A percentile compares a stretch with the other conserved stretches of the same genome.
phyloP scores from a whole-genome alignment of 2,329 filamentous ascomycete species.

The Coniochaeta prunicola region DNA sequence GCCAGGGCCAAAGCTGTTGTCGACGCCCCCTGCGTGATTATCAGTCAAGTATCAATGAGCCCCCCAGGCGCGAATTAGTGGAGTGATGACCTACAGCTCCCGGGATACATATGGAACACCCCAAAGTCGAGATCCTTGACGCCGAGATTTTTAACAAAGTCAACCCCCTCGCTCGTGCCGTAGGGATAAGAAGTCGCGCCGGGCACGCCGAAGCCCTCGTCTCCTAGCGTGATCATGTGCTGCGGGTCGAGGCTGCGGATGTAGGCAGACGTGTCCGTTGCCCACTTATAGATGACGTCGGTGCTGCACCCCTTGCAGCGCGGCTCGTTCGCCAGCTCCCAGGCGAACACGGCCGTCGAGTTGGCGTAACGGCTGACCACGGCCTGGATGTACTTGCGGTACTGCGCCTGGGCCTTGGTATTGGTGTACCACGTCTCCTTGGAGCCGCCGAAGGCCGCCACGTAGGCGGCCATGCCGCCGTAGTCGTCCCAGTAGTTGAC shows the following conservation, averaged over 20 bases:
- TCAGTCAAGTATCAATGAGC: background rate
- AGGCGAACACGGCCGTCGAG: conserved; percentile 40
- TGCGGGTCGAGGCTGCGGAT: conserved; percentile 53
- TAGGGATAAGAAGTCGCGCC: conserved; percentile 17
- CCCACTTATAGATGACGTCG: conserved; percentile 52
- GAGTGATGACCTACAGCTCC: conserved; percentile 18
- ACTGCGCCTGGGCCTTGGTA: conserved; percentile 38
- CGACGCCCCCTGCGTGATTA: conserved; percentile 18
- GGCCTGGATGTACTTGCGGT: conserved; percentile 37
- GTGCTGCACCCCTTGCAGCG: conserved; percentile 53
- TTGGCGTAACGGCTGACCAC: conserved; percentile 37
- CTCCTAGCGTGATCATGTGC: conserved; percentile 57
- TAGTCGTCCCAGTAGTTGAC: conserved; percentile 67
- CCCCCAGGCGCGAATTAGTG: background rate
- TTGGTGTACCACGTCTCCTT: conserved; percentile 48
- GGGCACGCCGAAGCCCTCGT: conserved; percentile 34
- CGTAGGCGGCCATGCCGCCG: conserved; percentile 55
- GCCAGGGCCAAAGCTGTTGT: conserved; percentile 24
- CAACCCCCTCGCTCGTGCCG: conserved; percentile 14
- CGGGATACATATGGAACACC: conserved; percentile 30
- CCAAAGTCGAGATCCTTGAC: conserved; percentile 37
- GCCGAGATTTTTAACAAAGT: conserved; percentile 27
- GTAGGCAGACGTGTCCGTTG: conserved; percentile 46
- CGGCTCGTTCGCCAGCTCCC: conserved; percentile 49
- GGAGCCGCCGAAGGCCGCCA: conserved; percentile 43